phyloP scores from a whole-genome alignment of 2,329 filamentous ascomycete genomes.

The Fusarium sp. region DNA sequence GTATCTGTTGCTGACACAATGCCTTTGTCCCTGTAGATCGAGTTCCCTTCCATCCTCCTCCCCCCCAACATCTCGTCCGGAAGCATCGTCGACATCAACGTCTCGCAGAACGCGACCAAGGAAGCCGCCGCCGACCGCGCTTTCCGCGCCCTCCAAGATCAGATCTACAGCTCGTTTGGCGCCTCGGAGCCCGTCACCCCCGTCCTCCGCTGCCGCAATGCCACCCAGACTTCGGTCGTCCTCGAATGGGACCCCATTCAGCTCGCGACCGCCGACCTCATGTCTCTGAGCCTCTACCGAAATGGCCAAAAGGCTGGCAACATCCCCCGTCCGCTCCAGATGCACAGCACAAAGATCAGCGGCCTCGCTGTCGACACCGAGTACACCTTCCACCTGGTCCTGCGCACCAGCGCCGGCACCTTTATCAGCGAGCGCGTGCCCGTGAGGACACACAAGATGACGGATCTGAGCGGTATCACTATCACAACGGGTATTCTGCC shows the following conservation, averaged over 20 bases:
- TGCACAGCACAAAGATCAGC: slow-evolving; percentile 96
- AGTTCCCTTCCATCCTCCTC: slow-evolving; percentile 97
- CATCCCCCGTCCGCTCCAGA: slow-evolving; percentile 87
- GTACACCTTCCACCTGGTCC: slow-evolving; percentile 92
- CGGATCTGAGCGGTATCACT: slow-evolving; percentile 93
- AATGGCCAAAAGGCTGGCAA: slow-evolving; percentile 97
- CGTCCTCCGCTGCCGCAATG: slow-evolving; percentile 90
- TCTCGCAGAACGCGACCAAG: slow-evolving; percentile 84
- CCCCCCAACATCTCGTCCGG: slow-evolving; percentile 95
- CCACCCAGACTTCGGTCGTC: slow-evolving; percentile 97
- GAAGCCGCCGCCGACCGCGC: slow-evolving; percentile 79
- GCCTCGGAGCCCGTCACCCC: slow-evolving; percentile 81
- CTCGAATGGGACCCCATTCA: slow-evolving; percentile 98
- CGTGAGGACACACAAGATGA: slow-evolving; percentile 98
- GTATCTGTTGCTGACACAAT: slow-evolving; percentile 34
- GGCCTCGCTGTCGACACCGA: slow-evolving; percentile 96
- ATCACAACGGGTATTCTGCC: slow-evolving; percentile 92
- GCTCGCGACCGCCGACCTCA: slow-evolving; percentile 90
- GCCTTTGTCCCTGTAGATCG: slow-evolving; percentile 73
- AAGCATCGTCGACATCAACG: slow-evolving; percentile 97
- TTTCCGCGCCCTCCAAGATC: slow-evolving; percentile 88
- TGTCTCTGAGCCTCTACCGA: slow-evolving; percentile 90
- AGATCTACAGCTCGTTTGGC: slow-evolving; percentile 89
- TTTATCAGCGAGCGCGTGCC: slow-evolving; percentile 84
- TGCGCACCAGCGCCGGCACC: slow-evolving; percentile 91